These are phyloP conservation scores for Sclerotinia spermophila DNA, from an alignment of 2,329 filamentous ascomycete genomes.

Conservation along the genomic window DNA sequence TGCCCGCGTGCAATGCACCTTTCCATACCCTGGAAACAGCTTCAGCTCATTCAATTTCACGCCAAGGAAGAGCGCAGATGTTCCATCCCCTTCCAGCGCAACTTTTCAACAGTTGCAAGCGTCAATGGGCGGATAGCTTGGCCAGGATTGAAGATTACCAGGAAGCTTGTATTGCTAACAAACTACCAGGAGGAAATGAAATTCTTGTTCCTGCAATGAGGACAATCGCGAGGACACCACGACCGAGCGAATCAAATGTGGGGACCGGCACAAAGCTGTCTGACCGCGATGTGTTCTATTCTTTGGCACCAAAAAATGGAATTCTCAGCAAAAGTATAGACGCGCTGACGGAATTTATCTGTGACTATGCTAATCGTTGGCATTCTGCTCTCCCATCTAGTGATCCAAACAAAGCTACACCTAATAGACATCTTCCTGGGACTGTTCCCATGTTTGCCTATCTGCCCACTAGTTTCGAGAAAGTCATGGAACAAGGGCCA, in stretches of 20 bases:
- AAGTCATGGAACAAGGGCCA: background rate
- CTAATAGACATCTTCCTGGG: background rate
- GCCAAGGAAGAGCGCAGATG: slow-evolving; percentile 4
- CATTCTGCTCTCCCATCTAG: background rate
- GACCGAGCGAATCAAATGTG: slow-evolving; percentile 1
- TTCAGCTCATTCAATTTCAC: background rate
- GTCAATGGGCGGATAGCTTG: background rate
- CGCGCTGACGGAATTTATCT: slow-evolving; percentile 6
- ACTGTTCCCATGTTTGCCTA: slow-evolving; percentile 4
- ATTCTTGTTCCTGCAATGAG: background rate
- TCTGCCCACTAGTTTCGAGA: background rate
- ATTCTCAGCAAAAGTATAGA: background rate
- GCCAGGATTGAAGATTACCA: background rate
- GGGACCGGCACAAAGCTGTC: background rate
- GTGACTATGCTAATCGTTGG: slow-evolving; percentile 15
- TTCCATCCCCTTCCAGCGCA: background rate
- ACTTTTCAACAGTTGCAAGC: background rate
- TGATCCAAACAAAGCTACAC: background rate
- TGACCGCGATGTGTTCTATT: background rate
- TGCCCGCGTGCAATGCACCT: slow-evolving; percentile 1
- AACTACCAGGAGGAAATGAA: background rate
- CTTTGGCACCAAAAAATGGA: background rate
- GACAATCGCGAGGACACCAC: background rate
- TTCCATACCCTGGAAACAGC: background rate
- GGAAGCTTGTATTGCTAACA: background rate